phyloP scores from a whole-genome alignment of 805 yeast genomes.

The Kodamaea laetipori region DNA sequence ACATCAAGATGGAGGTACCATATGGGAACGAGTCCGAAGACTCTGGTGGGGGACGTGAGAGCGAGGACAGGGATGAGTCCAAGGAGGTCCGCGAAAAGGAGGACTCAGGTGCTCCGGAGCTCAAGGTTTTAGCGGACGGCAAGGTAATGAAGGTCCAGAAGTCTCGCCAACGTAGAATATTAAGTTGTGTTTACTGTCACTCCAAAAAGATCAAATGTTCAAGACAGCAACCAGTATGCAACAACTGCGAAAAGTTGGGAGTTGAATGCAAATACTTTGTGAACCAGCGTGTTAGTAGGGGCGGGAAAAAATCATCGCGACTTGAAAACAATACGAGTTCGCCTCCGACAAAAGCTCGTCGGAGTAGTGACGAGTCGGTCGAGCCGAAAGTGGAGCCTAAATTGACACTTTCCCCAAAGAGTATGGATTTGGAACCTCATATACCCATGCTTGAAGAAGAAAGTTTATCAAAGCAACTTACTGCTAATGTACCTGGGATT shows the following conservation, averaged over 20 bases:
- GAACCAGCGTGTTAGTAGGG: slow-evolving; percentile 56
- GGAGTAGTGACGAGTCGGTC: background rate
- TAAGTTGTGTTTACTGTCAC: slow-evolving; percentile 60
- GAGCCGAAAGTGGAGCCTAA: background rate
- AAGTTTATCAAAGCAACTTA: too few species aligned
- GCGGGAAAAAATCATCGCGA: slow-evolving; percentile 31
- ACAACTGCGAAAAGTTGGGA: slow-evolving; percentile 50
- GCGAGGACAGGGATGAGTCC: background rate
- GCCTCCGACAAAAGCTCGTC: background rate
- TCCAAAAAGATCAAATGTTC: slow-evolving; percentile 64
- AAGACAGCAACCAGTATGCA: slow-evolving; percentile 58
- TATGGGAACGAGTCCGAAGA: too few species aligned
- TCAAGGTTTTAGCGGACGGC: slow-evolving; percentile 47
- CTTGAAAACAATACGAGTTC: slow-evolving; percentile 5
- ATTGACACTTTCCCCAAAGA: too few species aligned
- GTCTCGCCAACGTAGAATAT: slow-evolving; percentile 59
- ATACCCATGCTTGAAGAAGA: too few species aligned
- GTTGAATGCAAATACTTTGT: slow-evolving; percentile 56
- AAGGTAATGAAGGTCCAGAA: slow-evolving; percentile 62
- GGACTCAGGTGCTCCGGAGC: slow-evolving; percentile 3
- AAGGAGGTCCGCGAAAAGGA: background rate
- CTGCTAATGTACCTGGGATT: too few species aligned
- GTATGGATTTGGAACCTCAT: too few species aligned
- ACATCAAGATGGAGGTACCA: too few species aligned
- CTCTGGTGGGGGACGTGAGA: background rate